Conservation (phyloP, 495 filamentous ascomycete genomes). For the Talaromyces nanjingensis region DNA sequence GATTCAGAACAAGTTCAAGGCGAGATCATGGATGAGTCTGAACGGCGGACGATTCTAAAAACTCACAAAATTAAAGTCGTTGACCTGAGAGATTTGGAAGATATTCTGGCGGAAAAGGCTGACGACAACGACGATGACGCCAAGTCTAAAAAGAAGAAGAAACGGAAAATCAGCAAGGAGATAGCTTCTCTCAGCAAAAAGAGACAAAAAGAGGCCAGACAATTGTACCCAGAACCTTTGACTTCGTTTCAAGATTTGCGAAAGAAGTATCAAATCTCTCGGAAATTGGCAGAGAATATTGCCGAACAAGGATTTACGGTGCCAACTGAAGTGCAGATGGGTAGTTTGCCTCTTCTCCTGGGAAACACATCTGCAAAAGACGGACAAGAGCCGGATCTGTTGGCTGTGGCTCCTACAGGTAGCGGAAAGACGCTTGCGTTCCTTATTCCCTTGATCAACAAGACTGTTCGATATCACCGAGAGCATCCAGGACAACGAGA, state of each 20-base stretch:
- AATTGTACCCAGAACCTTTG: slow-evolving; percentile 69
- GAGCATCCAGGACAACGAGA: slow-evolving; percentile 40
- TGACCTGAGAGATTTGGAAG: slow-evolving; percentile 47
- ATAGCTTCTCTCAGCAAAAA: slow-evolving; percentile 40
- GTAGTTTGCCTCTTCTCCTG: slow-evolving; percentile 70
- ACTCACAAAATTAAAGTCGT: slow-evolving; percentile 85
- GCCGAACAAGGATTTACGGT: slow-evolving; percentile 70
- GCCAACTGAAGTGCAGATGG: slow-evolving; percentile 93
- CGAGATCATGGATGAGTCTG: slow-evolving; percentile 47
- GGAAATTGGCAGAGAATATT: slow-evolving; percentile 71
- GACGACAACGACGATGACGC: slow-evolving; percentile 32
- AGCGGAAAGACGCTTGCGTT: slow-evolving; percentile 97
- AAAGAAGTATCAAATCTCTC: slow-evolving; percentile 60
- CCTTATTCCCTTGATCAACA: slow-evolving; percentile 76
- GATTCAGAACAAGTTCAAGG: slow-evolving; percentile 16
- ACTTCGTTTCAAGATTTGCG: slow-evolving; percentile 68
- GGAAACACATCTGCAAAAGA: slow-evolving; percentile 23
- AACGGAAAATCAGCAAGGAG: slow-evolving; percentile 44
- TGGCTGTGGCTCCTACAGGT: slow-evolving; percentile 88
- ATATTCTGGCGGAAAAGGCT: slow-evolving; percentile 24
- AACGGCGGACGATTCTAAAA: slow-evolving; percentile 67
- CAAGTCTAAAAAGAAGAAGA: slow-evolving; percentile 30
- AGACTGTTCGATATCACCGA: slow-evolving; percentile 51
- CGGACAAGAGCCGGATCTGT: slow-evolving; percentile 54
- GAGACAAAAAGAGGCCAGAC: slow-evolving; percentile 41